Conservation (phyloP, 106 monocot genomes). For the Hemerocallis citrina region DNA sequence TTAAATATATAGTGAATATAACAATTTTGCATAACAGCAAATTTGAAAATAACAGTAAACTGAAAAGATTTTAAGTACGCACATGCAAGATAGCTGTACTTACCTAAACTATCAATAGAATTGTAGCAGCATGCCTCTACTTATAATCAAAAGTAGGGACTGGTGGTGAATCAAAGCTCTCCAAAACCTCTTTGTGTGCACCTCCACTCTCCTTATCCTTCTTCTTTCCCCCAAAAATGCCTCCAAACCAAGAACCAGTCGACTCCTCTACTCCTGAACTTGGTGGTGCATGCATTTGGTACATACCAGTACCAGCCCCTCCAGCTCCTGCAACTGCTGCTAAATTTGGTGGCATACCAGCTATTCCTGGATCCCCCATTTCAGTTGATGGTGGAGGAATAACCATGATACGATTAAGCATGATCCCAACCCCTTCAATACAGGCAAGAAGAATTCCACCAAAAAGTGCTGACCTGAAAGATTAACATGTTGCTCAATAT, state of each 20-base stretch:
- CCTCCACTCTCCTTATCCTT: conserved; percentile 4
- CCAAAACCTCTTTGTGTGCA: conserved; percentile 10
- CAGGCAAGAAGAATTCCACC: conserved; percentile 20
- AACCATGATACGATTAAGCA: conserved; percentile 20
- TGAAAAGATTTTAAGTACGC: no score
- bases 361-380: conserved; percentile 1
- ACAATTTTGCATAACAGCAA: no score
- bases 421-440: conserved; percentile 22
- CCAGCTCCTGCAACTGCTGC: conserved; percentile 8
- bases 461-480: conserved; percentile 15
- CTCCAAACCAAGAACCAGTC: conserved; percentile 17
- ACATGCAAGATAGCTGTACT: no score
- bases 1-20: no score
- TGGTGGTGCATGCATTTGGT: background rate
- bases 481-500: no score
- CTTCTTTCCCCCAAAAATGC: conserved; percentile 19
- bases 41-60: no score
- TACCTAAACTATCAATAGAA: no score
- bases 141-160: conserved; percentile 22
- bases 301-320: background rate
- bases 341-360: conserved; percentile 5
- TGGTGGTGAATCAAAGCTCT: conserved; percentile 23
- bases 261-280: conserved; percentile 3
- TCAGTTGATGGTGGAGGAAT: conserved; percentile 17
- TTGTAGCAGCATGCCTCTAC: no score